Evolutionary conservation across 2,329 filamentous ascomycete genomes (phyloP), one percentile per base, ranked within the genome.

Genomic region (Aspergillus unguis): DNA sequence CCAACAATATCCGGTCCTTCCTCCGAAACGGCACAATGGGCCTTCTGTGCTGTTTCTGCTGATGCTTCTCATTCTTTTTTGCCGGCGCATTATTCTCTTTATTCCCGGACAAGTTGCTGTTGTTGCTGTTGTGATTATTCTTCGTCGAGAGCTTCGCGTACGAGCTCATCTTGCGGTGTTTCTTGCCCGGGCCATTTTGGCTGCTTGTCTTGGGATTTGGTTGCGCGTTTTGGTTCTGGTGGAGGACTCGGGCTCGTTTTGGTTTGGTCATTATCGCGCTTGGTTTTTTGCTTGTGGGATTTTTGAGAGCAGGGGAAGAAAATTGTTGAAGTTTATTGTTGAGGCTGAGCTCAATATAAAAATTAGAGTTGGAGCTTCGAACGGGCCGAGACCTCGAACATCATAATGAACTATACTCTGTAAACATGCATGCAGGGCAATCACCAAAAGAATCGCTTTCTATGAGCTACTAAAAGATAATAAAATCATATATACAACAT

Each of bases 1-100:
- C 59, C 28, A 76, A 60, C 27, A 77, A 61, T 41, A 77, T 67
- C 42, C 72, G 66, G 65, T 77, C 75, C 25, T 59, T 65, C 44
- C 59, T 68, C 33, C 66, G 58, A 58, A 76, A 77, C 1, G 74
- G 75, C 43, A 74, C 65, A 42, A 67, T 67, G 10, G 70, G 69
- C 37, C 62, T 59, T 36, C 61, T 62, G 43, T 68, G 61, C 29
- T 49, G 46, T 41, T 64, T 61, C 10, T 63, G 63, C 25, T 32
- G 54, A 29, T 65, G 54, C 11, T 60, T 54, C 36, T 62, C 25
- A 17, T 50, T 44, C 40, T 44, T 50, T 10, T 25, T 23, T 8
- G 25, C 26, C 26, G 23, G 17, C 6, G 23, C 31, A 44, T 10
- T 42, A 10, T 52, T 60, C 11, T 40, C 50, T n/a, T 41, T 52